phyloP scores from a whole-genome alignment of 805 yeast genomes.

The Metschnikowia aberdeeniae region DNA sequence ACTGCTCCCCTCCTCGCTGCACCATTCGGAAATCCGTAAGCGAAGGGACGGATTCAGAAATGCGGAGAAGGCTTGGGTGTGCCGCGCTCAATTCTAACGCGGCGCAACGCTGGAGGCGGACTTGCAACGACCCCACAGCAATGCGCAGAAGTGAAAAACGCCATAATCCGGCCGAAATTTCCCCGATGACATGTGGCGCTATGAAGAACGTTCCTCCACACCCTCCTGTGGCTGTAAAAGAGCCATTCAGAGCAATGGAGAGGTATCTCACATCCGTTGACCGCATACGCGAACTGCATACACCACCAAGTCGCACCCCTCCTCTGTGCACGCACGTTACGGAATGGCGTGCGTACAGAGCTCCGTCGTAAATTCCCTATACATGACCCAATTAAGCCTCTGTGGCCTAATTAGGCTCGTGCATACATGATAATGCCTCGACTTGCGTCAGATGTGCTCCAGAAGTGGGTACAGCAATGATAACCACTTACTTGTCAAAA shows the following conservation, averaged over 20 bases:
- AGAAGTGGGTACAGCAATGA: neutral
- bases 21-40: neutral
- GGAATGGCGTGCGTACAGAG: conserved; percentile 1
- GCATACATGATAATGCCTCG: neutral
- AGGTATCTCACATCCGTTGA: too few relatives aligned
- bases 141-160: neutral
- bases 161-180: too few relatives aligned
- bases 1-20: conserved; percentile 3
- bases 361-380: neutral
- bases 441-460: neutral
- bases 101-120: conserved; percentile 1
- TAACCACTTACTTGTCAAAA: neutral
- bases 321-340: conserved; percentile 6
- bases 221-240: too few relatives aligned
- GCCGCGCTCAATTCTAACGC: neutral
- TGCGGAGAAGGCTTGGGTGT: conserved; percentile 4
- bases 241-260: too few relatives aligned
- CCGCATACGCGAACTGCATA: conserved; percentile 1
- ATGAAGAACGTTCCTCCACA: too few relatives aligned
- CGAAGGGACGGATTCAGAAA: neutral
- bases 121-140: conserved; percentile 3
- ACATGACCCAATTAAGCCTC: conserved; percentile 6
- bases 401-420: conserved; percentile 6
- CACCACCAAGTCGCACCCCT: conserved; percentile 1
- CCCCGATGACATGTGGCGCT: too few relatives aligned